These are phyloP conservation scores for Colletotrichum brevisporum DNA, from an alignment of 2,329 filamentous ascomycete genomes.

Conservation along the genomic window DNA sequence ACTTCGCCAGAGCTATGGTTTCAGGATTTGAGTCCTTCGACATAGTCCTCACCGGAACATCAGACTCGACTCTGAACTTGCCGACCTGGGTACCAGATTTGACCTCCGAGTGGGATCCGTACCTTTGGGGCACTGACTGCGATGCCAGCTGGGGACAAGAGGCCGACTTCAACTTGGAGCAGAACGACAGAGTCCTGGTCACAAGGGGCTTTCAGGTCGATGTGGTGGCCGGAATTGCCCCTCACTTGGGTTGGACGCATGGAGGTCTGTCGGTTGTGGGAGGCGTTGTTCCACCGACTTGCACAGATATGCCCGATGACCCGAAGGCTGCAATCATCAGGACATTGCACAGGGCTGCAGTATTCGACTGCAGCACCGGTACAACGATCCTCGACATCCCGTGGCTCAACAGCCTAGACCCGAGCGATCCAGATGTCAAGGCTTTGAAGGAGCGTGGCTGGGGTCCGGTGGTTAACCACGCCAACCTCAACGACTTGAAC, in stretches of 20 bases:
- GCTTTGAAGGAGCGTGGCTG: constrained; percentile 18
- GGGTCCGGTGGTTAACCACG: constrained; percentile 27
- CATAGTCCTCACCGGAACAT: constrained; percentile 24
- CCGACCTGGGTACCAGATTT: constrained; percentile 31
- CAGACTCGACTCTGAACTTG: constrained; percentile 16
- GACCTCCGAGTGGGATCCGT: constrained; percentile 30
- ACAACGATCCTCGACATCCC: constrained; percentile 29
- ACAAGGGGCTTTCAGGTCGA: constrained; percentile 24
- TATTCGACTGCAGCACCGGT: constrained; percentile 6
- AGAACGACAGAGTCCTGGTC: background rate
- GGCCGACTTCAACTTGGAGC: constrained; percentile 6
- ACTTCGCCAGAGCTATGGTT: constrained; percentile 25
- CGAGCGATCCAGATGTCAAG: constrained; percentile 10
- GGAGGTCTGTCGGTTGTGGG: constrained; percentile 17
- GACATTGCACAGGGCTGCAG: constrained; percentile 21
- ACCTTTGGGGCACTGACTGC: constrained; percentile 30
- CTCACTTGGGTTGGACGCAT: constrained; percentile 21
- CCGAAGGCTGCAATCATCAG: constrained; percentile 18
- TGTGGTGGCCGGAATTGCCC: constrained; percentile 17
- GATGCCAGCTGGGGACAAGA: constrained; percentile 31
- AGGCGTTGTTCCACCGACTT: background rate
- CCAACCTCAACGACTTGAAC: constrained; percentile 25
- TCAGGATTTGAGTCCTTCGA: constrained; percentile 27
- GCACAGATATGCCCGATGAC: background rate
- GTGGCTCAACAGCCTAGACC: constrained; percentile 20